Evolutionary conservation across 106 monocot species (phyloP), one percentile per base, ranked within the genome.

Genomic region (Acorus calamus): DNA sequence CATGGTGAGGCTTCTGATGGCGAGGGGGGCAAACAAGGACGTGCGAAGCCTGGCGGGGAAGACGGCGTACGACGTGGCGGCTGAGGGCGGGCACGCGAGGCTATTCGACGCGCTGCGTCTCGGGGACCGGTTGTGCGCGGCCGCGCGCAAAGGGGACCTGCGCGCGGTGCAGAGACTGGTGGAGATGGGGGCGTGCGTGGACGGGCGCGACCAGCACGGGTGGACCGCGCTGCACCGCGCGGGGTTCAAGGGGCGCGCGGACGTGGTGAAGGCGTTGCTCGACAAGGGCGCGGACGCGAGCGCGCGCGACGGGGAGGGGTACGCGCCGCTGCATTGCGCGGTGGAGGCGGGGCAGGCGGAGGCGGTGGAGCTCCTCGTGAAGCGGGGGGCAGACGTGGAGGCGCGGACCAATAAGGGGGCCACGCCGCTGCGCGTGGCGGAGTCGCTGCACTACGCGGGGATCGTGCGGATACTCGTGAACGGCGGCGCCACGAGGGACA

Each of bases 161-260:
- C 44, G 59, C 42, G 56, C 44, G 4, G 69, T 67, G 5, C 47
- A 4, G 11, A 44, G 54, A 28, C 49, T 69, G 66, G 53, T 76
- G 14, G 79, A 84, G 28, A 13, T 51, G 8, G 79, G 84, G 1
- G 84, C 79, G 13, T 9, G 45, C n/a, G 55, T 80, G 13, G 58
- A 80, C 28, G 76, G 74, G 53, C 56, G 73, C 46, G 84, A 84
- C 44, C 73, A 63, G 61, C 28, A 70, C n/a, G 84, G 84, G 49
- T 84, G 84, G 84, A 84, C 84, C 44, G 61, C 84, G 28, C 59
- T 84, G 51, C 80, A 80, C 74, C 47, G 80, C 50, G 84, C 84
- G 12, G 80, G 59, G 66, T 80, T 84, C 60, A 84, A 84, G 56
- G 84, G 84, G 13, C 63, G 68, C 43, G 57, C 52, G 50, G 74